Base-by-base conservation (phyloP, 805 yeast species). In the Saccharomyces jurei region DNA sequence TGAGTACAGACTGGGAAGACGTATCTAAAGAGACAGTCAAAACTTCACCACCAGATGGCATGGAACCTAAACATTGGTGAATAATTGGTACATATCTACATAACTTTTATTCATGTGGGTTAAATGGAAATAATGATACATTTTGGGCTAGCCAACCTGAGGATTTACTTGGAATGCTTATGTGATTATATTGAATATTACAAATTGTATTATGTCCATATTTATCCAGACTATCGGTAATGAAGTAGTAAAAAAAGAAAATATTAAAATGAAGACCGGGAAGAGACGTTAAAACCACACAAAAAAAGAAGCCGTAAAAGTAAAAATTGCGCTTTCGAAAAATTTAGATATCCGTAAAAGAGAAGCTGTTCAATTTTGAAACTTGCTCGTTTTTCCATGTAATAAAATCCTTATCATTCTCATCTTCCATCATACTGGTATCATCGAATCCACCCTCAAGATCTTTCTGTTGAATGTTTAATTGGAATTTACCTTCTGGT, bases 1-100 rank as follows among this genome's bases (percentile, higher is more conserved):
- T 94, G 55, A 88, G 96, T 49, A 94, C 99, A 3, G 87, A 89
- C 66, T 94, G 99, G 99, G 79, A 73, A 10, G 96, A 89, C 56
- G 98, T 95, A 1, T 75, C 81, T 41, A 75, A 79, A 54, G 82
- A 81, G 56, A 76, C 69, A 22, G 86, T 86, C 48, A 86, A 84
- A 62, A 78, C 85, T 2, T 70, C 77, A 26, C 90, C 96, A 0
- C 96, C 96, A 0, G 85, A 82, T 47, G 92, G 89, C 13, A 78
- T 82, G 80, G 83, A 78, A 61, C 78, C 81, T 2, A 81, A 77
- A 63, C 71, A 75, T 49, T 84, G 84, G 83, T 70, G 59, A 58
- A 41, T 8, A 14, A 21, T 46, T n/a, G 11, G 10, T 27, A n/a
- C 8, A 36, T 36, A 36, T 9, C 10, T 36, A 36, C 44, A 21